These are phyloP conservation scores for Ophioceras dolichostomum DNA, from an alignment of 2,329 filamentous ascomycete genomes.

Conservation along the genomic window DNA sequence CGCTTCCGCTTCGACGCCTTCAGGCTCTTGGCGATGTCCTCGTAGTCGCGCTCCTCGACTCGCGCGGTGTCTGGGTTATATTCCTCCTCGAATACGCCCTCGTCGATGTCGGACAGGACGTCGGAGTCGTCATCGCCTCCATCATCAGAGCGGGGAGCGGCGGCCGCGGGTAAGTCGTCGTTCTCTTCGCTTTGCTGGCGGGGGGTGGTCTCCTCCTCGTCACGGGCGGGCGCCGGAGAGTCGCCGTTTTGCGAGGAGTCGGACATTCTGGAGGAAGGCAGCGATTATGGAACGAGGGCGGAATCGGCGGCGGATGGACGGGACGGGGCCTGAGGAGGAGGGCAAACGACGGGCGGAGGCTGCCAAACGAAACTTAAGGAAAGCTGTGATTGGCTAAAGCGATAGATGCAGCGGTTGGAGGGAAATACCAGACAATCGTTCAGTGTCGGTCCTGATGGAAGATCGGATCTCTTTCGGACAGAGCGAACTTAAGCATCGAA, in stretches of 20 bases:
- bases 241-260: constrained; percentile 3
- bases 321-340: too few relatives aligned
- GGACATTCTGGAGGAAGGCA: constrained; percentile 5
- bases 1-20: constrained; percentile 57
- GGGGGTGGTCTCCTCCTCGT: constrained; percentile 8
- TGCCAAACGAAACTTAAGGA: too few relatives aligned
- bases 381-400: too few relatives aligned
- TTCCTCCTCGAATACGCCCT: constrained; percentile 57
- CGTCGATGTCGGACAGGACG: constrained; percentile 55
- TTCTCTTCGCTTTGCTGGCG: too few relatives aligned
- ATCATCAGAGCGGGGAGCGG: constrained; percentile 25
- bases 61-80: constrained; percentile 54
- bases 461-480: too few relatives aligned
- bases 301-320: too few relatives aligned
- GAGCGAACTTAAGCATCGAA: too few relatives aligned
- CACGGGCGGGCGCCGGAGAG: constrained; percentile 2
- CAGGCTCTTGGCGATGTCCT: constrained; percentile 49
- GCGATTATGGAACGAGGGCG: too few relatives aligned
- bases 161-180: not conserved
- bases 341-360: too few relatives aligned
- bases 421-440: too few relatives aligned
- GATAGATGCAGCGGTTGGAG: too few relatives aligned
- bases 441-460: too few relatives aligned
- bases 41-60: constrained; percentile 53
- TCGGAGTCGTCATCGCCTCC: constrained; percentile 34